Percentiles rank a stretch among this genome's conserved stretches.
Conservation (phyloP, 352 stramenopile species). For the Pythium utonaiense region DNA sequence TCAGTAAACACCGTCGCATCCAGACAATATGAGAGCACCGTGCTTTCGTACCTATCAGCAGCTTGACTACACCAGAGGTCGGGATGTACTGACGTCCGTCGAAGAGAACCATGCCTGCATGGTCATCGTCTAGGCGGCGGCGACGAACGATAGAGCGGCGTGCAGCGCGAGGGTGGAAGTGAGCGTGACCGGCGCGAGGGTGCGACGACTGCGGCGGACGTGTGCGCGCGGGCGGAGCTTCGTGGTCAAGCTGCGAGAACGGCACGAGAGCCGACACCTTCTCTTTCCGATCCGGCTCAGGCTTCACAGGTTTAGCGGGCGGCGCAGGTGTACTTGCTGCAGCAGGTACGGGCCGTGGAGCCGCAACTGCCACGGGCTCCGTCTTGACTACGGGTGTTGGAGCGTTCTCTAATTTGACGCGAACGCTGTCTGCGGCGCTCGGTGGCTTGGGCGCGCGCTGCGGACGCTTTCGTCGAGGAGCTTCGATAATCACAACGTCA, state of each 20-base stretch:
- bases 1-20: neutral
- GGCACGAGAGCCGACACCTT: neutral
- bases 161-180: constrained; percentile 5
- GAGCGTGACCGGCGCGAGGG: neutral
- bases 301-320: neutral
- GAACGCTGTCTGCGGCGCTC: neutral
- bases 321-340: neutral
- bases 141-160: constrained; percentile 9
- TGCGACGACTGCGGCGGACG: neutral
- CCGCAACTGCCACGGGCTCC: neutral
- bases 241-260: constrained; percentile 14
- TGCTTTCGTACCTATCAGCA: constrained; percentile 48
- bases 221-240: neutral
- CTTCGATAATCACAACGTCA: neutral
- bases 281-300: neutral
- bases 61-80: constrained; percentile 39
- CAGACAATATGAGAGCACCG: neutral
- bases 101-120: constrained; percentile 69
- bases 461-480: neutral
- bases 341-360: neutral
- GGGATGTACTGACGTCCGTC: constrained; percentile 51
- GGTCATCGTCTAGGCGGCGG: constrained; percentile 45
- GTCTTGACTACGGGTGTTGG: neutral
- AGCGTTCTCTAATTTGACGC: neutral
- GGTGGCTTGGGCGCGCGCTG: neutral